Base-by-base conservation (phyloP, 768 basidiomycete genomes). In the Phlegmacium glaucopus region DNA sequence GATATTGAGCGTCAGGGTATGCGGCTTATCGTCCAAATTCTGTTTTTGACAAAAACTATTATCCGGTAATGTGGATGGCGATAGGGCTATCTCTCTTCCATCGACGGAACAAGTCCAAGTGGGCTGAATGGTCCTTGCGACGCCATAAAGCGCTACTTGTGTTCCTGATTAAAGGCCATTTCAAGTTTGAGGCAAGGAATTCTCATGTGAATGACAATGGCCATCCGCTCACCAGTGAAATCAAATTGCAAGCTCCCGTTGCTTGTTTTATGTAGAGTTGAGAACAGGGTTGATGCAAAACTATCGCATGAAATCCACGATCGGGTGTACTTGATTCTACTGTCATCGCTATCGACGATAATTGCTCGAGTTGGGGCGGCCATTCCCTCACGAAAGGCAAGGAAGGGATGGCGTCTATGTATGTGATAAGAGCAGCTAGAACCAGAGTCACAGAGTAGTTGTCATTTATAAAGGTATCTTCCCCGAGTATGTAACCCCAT, bases 21-120 rank as follows among this genome's bases (percentile, higher is more conserved):
- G 69, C 4, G 57, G 37, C 10, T 56, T 58, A 27, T 62, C 53
- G 10, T 47, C 18, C 11, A 68, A 45, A 39, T 48, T 45, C 13
- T 53, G 38, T 9, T 44, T 44, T 6, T 49, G 48, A 48, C 69
- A 70, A 11, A 70, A 67, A 54, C 67, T 68, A 37, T 70, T 70
- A 41, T 70, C 66, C 4, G 41, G 12, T 32, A 45, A 55, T 11
- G 30, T 32, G 42, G 61, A 61, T 8, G 62, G 52, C 6, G 54
- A 18, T 8, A 50, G 52, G n/a, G n/a, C n/a, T 18, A 64, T 59
- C 12, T 49, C n/a, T n/a, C n/a, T 56, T 13, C 51, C 48, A 52
- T 70, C 66, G 30, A 70, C 46, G 45, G 61, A 61, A 46, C 69
- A 70, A 12, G 57, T 55, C 64, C 65, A 69, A 12, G 49, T 49